Evolutionary conservation across 805 yeast genomes (phyloP), one percentile per base, ranked within the genome.

Genomic region (Lipomyces chichibuensis): DNA sequence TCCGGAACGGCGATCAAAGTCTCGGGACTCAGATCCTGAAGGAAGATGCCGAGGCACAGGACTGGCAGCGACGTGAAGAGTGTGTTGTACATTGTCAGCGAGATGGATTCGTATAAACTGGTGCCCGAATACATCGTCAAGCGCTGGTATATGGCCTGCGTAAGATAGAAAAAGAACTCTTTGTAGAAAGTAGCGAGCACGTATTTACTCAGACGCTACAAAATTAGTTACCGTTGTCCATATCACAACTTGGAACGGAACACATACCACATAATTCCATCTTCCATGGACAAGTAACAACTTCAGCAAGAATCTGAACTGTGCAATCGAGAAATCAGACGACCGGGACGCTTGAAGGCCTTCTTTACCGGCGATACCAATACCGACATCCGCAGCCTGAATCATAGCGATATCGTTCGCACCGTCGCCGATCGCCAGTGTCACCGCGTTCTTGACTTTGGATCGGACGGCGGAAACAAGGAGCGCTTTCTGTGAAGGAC

Each of bases 401-500:
- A 95, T 95, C 99, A 95, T 95, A 0, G 99, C 98, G 76, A 95
- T 93, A 78, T 95, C 99, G 76, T 95, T 95, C 1, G 99, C 99
- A 71, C 99, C 99, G 79, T 95, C 99, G 7, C 99, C 99, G 75
- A 95, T 90, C 0, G 99, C 99, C 69, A 95, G 82, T 0, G 98
- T 92, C 5, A 95, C 97, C 53, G 90, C 84, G 1, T 79, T 79
- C 60, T 83, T 87, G 73, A 89, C 84, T 65, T 88, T 80, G n/a
- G 83, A 80, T 61, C 98, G 83, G n/a, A 96, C 92, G 43, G 87
- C 83, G 33, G 86, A 78, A 1, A 95, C 98, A 91, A 95, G 88
- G 35, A 84, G 81, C 0, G 98, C 97, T 79, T 95, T 95, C 77
- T 95, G 99, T 0, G 97, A 88, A 0, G 99, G 99, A 7, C 97